Base-by-base conservation (phyloP, 805 yeast species). In the Starmerella scarabaei region DNA sequence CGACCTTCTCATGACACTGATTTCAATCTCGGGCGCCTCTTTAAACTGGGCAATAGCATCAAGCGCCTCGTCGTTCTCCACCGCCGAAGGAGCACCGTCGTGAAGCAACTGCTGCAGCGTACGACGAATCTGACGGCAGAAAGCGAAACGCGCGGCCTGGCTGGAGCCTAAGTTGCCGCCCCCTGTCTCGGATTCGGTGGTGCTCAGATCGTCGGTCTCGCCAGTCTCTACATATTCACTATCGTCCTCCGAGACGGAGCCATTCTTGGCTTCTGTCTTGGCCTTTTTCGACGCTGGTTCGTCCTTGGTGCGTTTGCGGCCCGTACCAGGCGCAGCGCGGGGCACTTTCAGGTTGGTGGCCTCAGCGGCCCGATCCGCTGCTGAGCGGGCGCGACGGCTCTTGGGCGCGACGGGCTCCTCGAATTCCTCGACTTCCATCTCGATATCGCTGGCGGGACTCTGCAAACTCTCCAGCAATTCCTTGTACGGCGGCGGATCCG, bases 361-460 rank as follows among this genome's bases (percentile, higher is more conserved):
- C 2, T 21, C 19, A 18, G 34, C 18, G 5, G 36, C 40, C 2
- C 26, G 39, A 12, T 21, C 39, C 18, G 38, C 42, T 5, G 36
- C 42, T 1, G 30, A 17, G 28, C 36, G 31, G 21, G 37, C 42
- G 26, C 40, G 38, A 8, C 36, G 35, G 15, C 35, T 57, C 40
- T 36, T 83, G 62, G 31, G 68, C 66, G 54, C 72, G 16, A 66
- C 74, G 3, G 64, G 67, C 21, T 66, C 73, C 33, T 24, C 32
- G 27, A 26, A 24, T 6, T 28, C 21, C 11, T 34, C 29, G 0
- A 95, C 97, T 43, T 86, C 64, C 54, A 86, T 56, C 42, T 53
- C 51, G 36, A 41, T 43, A 28, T 54, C 58, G 51, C 50, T 49
- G 16, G 53, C 54, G 17, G 51, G 56, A 12, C 14, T 26, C 11